Percentiles rank a stretch among this genome's conserved stretches.
These are phyloP conservation scores for Pestalotiopsis fici DNA, from an alignment of 2,329 filamentous ascomycete species.

Conservation along the genomic window DNA sequence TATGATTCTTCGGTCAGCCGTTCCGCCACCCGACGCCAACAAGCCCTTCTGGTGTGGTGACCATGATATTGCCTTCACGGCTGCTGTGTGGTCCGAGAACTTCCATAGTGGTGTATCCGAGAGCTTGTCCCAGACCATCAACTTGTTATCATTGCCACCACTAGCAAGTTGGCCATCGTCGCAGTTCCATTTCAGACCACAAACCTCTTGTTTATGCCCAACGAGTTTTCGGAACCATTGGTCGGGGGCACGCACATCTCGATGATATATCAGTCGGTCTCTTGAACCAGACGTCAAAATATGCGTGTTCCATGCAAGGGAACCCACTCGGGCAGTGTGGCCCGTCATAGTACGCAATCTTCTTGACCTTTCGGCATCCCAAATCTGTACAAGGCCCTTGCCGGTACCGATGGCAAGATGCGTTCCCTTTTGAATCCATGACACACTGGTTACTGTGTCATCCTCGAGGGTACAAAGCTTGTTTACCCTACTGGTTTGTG, in stretches of 20 bases:
- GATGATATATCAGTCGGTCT: slow-evolving; percentile 91
- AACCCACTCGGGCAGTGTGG: slow-evolving; percentile 89
- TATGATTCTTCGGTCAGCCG: slow-evolving; percentile 92
- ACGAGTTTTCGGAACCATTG: slow-evolving; percentile 86
- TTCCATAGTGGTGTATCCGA: slow-evolving; percentile 91
- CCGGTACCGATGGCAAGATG: slow-evolving; percentile 94
- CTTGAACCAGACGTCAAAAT: slow-evolving; percentile 94
- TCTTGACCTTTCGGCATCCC: slow-evolving; percentile 87
- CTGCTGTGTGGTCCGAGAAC: slow-evolving; percentile 91
- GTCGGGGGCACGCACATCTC: slow-evolving; percentile 89
- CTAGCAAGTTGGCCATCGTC: slow-evolving; percentile 94
- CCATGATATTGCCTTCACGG: slow-evolving; percentile 97
- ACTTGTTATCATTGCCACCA: slow-evolving; percentile 97
- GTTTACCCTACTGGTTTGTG: slow-evolving; percentile 84
- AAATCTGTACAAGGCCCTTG: slow-evolving; percentile 94
- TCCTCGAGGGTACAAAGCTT: slow-evolving; percentile 92
- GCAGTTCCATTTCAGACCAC: slow-evolving; percentile 94
- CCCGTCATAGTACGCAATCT: slow-evolving; percentile 94
- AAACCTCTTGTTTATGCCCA: slow-evolving; percentile 98
- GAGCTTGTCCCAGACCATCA: slow-evolving; percentile 98
- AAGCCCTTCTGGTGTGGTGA: slow-evolving; percentile 93
- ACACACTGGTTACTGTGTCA: slow-evolving; percentile 94
- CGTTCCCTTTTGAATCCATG: slow-evolving; percentile 97
- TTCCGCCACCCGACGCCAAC: slow-evolving; percentile 93
- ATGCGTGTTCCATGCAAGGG: slow-evolving; percentile 96